These are phyloP conservation scores for Aspergillus amoenus DNA, from an alignment of 2,329 filamentous ascomycete genomes.

Conservation along the genomic window DNA sequence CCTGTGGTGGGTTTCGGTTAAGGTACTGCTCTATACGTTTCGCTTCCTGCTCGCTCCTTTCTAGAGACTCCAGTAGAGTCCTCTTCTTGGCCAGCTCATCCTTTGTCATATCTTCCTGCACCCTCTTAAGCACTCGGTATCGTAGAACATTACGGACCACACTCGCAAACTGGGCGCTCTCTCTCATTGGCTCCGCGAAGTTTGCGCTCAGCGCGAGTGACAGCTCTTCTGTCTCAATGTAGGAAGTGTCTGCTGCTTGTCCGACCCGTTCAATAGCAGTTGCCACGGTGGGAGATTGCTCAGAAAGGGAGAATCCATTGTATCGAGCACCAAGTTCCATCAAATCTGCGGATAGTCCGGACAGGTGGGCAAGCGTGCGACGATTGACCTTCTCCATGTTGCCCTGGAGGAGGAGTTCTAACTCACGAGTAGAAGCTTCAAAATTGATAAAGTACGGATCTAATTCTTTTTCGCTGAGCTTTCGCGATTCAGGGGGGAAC, in stretches of 20 bases:
- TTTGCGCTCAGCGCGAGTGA: slow-evolving; percentile 84
- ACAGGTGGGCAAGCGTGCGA: slow-evolving; percentile 80
- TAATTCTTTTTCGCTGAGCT: slow-evolving; percentile 81
- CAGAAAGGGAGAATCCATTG: slow-evolving; percentile 93
- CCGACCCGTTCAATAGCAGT: slow-evolving; percentile 92
- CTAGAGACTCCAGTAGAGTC: slow-evolving; percentile 78
- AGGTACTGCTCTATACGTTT: slow-evolving; percentile 93
- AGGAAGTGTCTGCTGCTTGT: slow-evolving; percentile 92
- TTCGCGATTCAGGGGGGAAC: slow-evolving; percentile 76
- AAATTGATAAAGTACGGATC: slow-evolving; percentile 96
- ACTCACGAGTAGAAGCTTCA: slow-evolving; percentile 85
- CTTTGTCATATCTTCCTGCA: slow-evolving; percentile 95
- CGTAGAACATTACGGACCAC: slow-evolving; percentile 86
- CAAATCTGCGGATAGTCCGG: slow-evolving; percentile 79
- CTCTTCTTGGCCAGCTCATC: slow-evolving; percentile 91
- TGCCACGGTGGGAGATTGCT: slow-evolving; percentile 83
- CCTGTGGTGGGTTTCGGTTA: slow-evolving; percentile 56
- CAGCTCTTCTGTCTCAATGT: slow-evolving; percentile 91
- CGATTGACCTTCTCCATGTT: slow-evolving; percentile 97
- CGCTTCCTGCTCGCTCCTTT: slow-evolving; percentile 89
- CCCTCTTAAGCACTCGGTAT: slow-evolving; percentile 87
- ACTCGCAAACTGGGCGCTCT: slow-evolving; percentile 94
- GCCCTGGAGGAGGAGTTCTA: slow-evolving; percentile 83
- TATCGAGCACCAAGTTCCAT: slow-evolving; percentile 93
- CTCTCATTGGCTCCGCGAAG: slow-evolving; percentile 96